phyloP scores from a whole-genome alignment of 441 rosid genomes.

The Brassica hybrid region DNA sequence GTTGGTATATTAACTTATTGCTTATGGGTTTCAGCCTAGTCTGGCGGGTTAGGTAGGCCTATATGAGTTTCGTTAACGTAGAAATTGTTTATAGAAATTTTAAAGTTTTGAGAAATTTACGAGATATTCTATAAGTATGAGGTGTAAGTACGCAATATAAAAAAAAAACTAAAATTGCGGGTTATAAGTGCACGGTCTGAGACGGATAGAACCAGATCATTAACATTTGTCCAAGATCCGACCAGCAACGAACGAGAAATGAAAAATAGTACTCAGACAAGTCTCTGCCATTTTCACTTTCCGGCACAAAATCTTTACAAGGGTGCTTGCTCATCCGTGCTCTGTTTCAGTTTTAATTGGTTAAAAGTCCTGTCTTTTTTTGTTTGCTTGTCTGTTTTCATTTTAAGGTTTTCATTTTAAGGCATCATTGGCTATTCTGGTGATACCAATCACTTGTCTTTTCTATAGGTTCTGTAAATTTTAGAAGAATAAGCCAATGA shows the following conservation, averaged over 20 bases:
- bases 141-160: conserved; percentile 20
- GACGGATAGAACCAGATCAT: neutral
- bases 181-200: neutral
- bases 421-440: neutral
- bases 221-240: conserved; percentile 6
- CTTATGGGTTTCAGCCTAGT: too few species aligned
- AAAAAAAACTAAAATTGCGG: conserved; percentile 29
- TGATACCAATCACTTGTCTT: neutral
- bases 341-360: conserved; percentile 19
- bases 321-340: conserved; percentile 20
- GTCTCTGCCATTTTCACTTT: conserved; percentile 17
- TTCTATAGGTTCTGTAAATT: neutral
- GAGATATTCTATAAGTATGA: conserved; percentile 8
- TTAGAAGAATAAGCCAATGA: conserved; percentile 47
- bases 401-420: too few species aligned
- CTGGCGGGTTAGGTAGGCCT: too few species aligned
- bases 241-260: neutral
- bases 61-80: too few species aligned
- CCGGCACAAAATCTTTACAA: neutral
- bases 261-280: neutral
- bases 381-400: neutral
- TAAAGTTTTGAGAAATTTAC: neutral
- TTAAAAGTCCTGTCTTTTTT: neutral
- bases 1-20: too few species aligned
- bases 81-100: too few species aligned